Evolutionary conservation across 306 rosid species (phyloP), one percentile per base, ranked within the genome.

Genomic region (Prunus campanulata): DNA sequence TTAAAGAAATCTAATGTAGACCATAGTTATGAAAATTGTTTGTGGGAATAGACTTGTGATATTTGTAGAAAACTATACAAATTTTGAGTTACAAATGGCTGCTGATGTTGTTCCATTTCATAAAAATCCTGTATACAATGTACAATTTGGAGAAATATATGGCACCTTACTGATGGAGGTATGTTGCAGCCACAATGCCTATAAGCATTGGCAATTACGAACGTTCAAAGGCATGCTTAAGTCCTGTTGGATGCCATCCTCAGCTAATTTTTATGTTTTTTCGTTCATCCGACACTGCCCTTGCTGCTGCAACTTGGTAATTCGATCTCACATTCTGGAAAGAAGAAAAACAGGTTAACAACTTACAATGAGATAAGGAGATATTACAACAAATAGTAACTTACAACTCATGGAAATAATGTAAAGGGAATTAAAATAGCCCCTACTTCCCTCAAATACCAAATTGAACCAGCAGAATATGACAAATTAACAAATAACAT

Each of bases 241-340:
- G 59, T 10, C 56, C n/a, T 54, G 29, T 25, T 49, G 47, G 52
- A 63, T 27, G 65, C 70, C 74, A 71, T 76, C 57, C 77, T 82
- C 80, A 78, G 72, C 72, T 82, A 76, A 68, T 29, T 68, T 66
- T 69, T 50, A 70, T n/a, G 80, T 78, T 81, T 19, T 69, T 81
- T 80, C 70, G 82, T 79, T 72, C 85, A 39, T 48, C 73, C 12
- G 87, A 74, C 77, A 70, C 85, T 27, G 74, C 46, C 56, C 76
- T 85, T 51, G 83, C 74, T 51, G 51, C 92, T 51, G 51, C 92
- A 75, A 81, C 78, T 79, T 80, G 93, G 85, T 95, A 95, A 82
- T 89, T 92, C 39, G 97, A 90, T 75, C 83, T 87, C 80, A 91
- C 97, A 87, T 84, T 75, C 97, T 92, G 91, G 59, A 39, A 52